Percentiles rank a stretch among this genome's conserved stretches.
These are phyloP conservation scores for Quercus alba DNA, from an alignment of 306 rosid species.

Conservation along the genomic window DNA sequence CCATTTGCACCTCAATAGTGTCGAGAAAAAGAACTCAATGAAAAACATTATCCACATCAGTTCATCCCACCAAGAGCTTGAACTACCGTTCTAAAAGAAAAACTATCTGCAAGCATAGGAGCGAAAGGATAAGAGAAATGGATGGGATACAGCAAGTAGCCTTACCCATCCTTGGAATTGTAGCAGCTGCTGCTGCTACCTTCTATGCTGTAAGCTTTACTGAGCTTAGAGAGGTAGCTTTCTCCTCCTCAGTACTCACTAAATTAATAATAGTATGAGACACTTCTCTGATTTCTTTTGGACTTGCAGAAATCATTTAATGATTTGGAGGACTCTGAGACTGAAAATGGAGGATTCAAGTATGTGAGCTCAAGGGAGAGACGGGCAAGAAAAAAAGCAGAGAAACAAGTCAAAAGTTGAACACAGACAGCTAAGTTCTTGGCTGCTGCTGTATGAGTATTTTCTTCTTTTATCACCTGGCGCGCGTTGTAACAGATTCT, in stretches of 20 bases:
- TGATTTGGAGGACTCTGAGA: slow-evolving; percentile 47
- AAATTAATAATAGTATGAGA: background rate
- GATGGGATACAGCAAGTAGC: slow-evolving; percentile 53
- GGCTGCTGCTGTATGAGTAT: background rate
- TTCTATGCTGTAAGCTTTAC: slow-evolving; percentile 72
- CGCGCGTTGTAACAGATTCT: too few species aligned
- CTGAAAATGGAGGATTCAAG: slow-evolving; percentile 45
- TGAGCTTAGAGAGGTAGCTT: slow-evolving; percentile 63
- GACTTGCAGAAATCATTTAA: slow-evolving; percentile 54
- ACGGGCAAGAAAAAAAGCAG: slow-evolving; percentile 69
- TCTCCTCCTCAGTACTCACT: too few species aligned
- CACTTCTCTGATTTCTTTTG: background rate
- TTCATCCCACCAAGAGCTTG: too few species aligned
- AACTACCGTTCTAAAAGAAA: too few species aligned
- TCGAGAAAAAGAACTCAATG: background rate
- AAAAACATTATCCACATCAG: background rate
- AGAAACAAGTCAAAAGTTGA: slow-evolving; percentile 29
- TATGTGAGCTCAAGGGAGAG: slow-evolving; percentile 51
- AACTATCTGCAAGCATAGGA: too few species aligned
- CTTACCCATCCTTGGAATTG: slow-evolving; percentile 59
- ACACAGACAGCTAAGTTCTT: background rate
- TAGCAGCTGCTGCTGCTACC: slow-evolving; percentile 71
- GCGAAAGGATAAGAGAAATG: slow-evolving; percentile 14
- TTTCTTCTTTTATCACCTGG: background rate
- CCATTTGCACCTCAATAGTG: background rate